These are phyloP conservation scores for Globisporangium paroecandrum DNA, from an alignment of 352 stramenopile species.

Conservation along the genomic window DNA sequence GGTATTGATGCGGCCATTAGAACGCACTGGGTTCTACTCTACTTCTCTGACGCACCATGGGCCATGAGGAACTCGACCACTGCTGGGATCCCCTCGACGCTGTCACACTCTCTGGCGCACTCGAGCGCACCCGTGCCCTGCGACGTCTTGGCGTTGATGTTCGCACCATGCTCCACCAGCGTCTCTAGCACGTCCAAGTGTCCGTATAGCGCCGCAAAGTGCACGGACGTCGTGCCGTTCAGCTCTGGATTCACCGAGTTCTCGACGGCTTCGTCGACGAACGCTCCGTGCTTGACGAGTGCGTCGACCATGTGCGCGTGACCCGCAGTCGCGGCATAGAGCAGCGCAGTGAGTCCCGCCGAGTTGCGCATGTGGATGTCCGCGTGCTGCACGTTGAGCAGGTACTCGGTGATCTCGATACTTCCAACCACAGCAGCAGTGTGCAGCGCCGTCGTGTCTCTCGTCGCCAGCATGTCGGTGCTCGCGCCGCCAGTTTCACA, in stretches of 20 bases:
- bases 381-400: slow-evolving; percentile 1
- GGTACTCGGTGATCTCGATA: slow-evolving; percentile 4
- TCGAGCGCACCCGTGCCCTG: slow-evolving; percentile 9
- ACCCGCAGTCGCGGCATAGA: slow-evolving; percentile 6
- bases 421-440: slow-evolving; percentile 1
- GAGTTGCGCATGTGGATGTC: background rate
- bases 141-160: slow-evolving; percentile 8
- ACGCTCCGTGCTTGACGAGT: slow-evolving; percentile 6
- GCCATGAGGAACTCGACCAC: slow-evolving; percentile 11
- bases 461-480: background rate
- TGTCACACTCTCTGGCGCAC: slow-evolving; percentile 8
- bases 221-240: slow-evolving; percentile 7
- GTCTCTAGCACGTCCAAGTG: slow-evolving; percentile 7
- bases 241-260: slow-evolving; percentile 5
- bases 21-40: background rate
- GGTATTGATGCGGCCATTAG: too few relatives aligned
- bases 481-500: slow-evolving; percentile 9
- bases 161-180: slow-evolving; percentile 6
- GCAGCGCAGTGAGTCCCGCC: slow-evolving; percentile 1
- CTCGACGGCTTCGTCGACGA: background rate
- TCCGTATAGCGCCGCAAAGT: slow-evolving; percentile 14
- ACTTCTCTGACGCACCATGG: slow-evolving; percentile 1
- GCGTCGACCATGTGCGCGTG: background rate
- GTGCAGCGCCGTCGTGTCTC: slow-evolving; percentile 15
- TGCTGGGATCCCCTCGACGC: background rate